These are phyloP conservation scores for Cyclotella baltica DNA, from an alignment of 108 stramenopile genomes.

Conservation along the genomic window DNA sequence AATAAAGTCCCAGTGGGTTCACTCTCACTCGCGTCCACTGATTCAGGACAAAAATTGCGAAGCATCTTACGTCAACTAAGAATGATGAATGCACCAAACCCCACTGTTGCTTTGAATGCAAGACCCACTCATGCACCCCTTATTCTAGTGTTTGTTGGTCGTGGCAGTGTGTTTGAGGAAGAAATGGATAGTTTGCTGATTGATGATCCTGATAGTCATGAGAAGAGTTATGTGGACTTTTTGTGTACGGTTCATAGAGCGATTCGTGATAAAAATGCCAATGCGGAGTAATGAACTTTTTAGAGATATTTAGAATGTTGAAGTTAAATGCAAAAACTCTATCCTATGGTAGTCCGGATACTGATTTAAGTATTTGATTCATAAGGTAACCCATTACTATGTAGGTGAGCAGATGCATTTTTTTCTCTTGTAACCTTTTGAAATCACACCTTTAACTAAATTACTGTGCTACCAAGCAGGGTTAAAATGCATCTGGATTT, in stretches of 20 bases:
- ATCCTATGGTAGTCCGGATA: background rate
- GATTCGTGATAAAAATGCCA: constrained; percentile 41
- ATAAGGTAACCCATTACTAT: no score
- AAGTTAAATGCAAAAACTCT: background rate
- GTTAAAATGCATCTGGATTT: no score
- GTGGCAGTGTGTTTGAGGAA: constrained; percentile 57
- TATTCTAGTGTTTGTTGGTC: constrained; percentile 52
- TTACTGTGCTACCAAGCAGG: no score
- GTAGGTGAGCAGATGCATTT: no score
- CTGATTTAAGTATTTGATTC: no score
- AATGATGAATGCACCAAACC: constrained; percentile 43
- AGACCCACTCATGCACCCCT: constrained; percentile 52
- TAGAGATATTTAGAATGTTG: no score
- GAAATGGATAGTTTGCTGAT: constrained; percentile 59
- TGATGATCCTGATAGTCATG: constrained; percentile 60
- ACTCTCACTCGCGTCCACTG: constrained; percentile 31
- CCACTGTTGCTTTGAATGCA: constrained; percentile 32
- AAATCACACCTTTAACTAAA: no score
- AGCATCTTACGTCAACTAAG: constrained; percentile 46
- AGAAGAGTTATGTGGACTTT: constrained; percentile 63
- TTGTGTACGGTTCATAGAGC: constrained; percentile 52
- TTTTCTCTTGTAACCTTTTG: no score
- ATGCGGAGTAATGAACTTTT: background rate
- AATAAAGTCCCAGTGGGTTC: constrained; percentile 29
- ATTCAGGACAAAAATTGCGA: constrained; percentile 38